These are phyloP conservation scores for Clitocybe nebularis DNA, from an alignment of 1,284 basidiomycete genomes.

Conservation along the genomic window DNA sequence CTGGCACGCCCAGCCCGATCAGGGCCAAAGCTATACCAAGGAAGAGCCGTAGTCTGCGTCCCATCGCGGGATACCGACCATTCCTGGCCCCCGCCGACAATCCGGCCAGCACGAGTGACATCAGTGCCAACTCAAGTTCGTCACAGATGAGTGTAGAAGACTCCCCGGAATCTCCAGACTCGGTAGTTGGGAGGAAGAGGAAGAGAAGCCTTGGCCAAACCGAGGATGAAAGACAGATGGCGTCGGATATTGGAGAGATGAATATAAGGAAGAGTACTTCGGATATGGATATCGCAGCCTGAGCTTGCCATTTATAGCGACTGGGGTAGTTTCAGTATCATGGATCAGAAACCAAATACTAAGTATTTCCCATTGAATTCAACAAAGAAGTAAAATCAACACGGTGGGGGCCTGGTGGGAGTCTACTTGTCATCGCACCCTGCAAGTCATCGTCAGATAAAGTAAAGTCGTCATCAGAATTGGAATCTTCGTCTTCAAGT, in stretches of 20 bases:
- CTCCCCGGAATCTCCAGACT: not conserved
- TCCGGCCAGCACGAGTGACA: not conserved
- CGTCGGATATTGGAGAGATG: conserved; percentile 17
- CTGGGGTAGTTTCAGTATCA: too few relatives aligned
- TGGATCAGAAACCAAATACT: too few relatives aligned
- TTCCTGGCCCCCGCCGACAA: not conserved
- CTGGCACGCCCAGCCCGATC: conserved; percentile 5
- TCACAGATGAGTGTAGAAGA: conserved; percentile 2
- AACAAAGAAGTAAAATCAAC: too few relatives aligned
- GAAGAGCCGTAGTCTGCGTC: conserved; percentile 13
- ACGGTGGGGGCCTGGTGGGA: too few relatives aligned
- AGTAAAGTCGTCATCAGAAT: not conserved
- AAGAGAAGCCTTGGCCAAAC: conserved; percentile 13
- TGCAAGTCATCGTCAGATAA: too few relatives aligned
- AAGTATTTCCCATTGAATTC: too few relatives aligned
- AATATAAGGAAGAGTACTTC: conserved; percentile 11
- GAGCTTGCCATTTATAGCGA: not conserved
- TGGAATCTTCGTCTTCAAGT: not conserved
- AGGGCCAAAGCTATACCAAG: conserved; percentile 11
- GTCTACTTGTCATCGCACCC: too few relatives aligned
- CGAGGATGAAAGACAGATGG: conserved; percentile 17
- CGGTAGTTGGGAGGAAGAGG: conserved; percentile 10
- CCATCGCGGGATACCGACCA: conserved; percentile 4
- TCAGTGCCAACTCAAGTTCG: conserved; percentile 3
- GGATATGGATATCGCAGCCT: conserved; percentile 13